Base-by-base conservation (phyloP, 2,329 filamentous ascomycete species). In the Drechmeria coniospora region DNA sequence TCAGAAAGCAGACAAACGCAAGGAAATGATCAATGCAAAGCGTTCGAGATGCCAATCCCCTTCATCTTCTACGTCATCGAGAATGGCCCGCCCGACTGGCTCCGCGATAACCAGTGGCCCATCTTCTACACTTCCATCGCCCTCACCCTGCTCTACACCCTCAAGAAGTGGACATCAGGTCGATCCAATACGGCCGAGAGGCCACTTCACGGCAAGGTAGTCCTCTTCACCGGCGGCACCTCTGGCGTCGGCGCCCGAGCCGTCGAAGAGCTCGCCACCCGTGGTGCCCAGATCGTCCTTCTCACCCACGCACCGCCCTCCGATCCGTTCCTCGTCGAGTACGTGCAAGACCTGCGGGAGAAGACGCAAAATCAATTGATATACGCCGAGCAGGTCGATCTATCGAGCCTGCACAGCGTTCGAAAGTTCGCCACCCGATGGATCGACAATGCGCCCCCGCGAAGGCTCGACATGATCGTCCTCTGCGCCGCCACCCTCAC, bases 381-480 rank as follows among this genome's bases (percentile, higher is more conserved):
- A 41, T 95, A 92, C 44, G 84, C 90, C 33, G 90, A 98, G 53
- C 81, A 93, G 54, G 83, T 93, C 42, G 84, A 98, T 47, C 69
- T 98, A 16, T 59, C 77, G 9, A 87, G 79, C 11, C 62, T 98
- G n/a, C 74, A 93, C 50, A 92, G 81, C 50, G 77, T 98, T 42
- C 79, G 90, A 21, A 67, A 76, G 36, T 98, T 98, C 50, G 90
- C 90, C 9, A 98, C 90, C 0, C 87, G 83, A 59, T 98, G 92
- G 87, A 83, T 98, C 39, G 87, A 98, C 52, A 95, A 94, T 51
- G 71, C 80, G 14, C 87, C 90, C 3, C 82, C 86, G 7, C 68
- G 92, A 31, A 66, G 92, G 26, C 60, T 98, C 6, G 90, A 98
- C 51, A 86, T 87, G 74, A 61, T 98, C 25, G 69, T 98, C 13